Evolutionary conservation across 2,329 filamentous ascomycete genomes (phyloP).

Genomic region (Onygenales sp.): DNA sequence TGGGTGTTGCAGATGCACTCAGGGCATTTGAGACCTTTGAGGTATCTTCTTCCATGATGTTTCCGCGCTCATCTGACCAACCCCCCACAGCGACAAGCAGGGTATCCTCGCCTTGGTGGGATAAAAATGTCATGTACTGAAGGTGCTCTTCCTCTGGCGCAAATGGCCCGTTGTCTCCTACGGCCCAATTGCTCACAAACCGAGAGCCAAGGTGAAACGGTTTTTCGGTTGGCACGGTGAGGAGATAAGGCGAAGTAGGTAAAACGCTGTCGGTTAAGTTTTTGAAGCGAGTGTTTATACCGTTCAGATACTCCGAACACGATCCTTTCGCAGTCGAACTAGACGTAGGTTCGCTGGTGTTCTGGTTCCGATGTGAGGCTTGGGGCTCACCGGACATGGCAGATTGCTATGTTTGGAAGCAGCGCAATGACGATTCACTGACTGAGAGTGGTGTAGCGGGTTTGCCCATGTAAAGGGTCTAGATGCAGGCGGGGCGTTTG

Average conservation of each 20-base stretch:
- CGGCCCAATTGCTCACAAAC: conserved; percentile 38
- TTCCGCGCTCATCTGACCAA: conserved; percentile 42
- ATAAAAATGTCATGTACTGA: conserved; percentile 54
- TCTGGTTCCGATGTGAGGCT: conserved; percentile 5
- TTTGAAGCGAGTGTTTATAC: conserved; percentile 27
- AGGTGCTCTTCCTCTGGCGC: conserved; percentile 45
- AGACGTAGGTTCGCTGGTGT: conserved; percentile 3
- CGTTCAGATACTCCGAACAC: conserved; percentile 10
- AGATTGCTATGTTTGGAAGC: conserved; percentile 2
- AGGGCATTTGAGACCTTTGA: conserved; percentile 28
- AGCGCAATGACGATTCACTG: neutral
- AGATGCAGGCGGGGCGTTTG: neutral
- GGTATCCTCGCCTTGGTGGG: conserved; percentile 47
- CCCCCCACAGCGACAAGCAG: conserved; percentile 45
- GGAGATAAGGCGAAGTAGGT: conserved; percentile 35
- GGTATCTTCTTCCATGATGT: conserved; percentile 34
- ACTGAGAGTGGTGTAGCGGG: neutral
- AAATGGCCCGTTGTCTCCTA: conserved; percentile 44
- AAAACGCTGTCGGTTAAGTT: conserved; percentile 33
- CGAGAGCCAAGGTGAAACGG: conserved; percentile 35
- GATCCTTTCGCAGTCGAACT: conserved; percentile 9
- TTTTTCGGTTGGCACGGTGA: conserved; percentile 37
- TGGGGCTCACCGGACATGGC: conserved; percentile 12
- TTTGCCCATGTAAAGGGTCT: neutral
- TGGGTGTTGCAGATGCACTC: conserved; percentile 30